Evolutionary conservation across 257 asterid genomes (phyloP).

Genomic region (Jasminum sambac): DNA sequence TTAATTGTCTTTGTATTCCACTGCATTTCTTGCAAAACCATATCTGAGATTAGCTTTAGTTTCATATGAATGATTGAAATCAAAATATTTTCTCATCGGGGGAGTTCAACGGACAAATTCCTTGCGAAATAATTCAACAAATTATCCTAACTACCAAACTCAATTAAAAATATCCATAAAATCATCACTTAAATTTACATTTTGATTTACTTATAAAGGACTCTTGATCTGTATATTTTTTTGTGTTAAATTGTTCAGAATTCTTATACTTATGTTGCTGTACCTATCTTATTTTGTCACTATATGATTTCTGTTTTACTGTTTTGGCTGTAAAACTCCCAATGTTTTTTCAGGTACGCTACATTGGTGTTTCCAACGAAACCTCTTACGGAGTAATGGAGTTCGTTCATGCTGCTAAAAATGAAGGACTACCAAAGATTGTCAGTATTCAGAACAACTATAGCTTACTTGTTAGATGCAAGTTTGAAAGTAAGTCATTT

Average conservation of each 20-base stretch:
- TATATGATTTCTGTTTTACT: constrained; percentile 8
- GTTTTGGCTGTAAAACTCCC: constrained; percentile 10
- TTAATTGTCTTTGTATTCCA: neutral
- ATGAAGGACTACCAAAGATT: constrained; percentile 83
- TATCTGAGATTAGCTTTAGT: no score
- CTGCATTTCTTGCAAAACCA: neutral
- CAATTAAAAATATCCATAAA: no score
- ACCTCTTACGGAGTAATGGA: constrained; percentile 96
- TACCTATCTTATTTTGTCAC: constrained; percentile 1
- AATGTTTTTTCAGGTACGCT: constrained; percentile 64
- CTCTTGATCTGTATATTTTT: no score
- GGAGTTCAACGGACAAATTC: no score
- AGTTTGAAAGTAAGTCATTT: constrained; percentile 67
- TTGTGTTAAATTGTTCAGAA: no score
- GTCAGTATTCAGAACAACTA: constrained; percentile 90
- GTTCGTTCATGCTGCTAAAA: constrained; percentile 86
- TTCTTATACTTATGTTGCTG: no score
- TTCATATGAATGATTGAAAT: no score
- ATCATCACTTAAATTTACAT: no score
- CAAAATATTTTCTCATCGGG: no score
- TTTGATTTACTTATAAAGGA: no score
- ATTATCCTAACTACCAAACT: no score
- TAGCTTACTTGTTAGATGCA: constrained; percentile 77
- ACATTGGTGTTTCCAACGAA: constrained; percentile 93
- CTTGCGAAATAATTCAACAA: no score